Conservation (phyloP, 2,329 filamentous ascomycete species). For the Zasmidium cellare region DNA sequence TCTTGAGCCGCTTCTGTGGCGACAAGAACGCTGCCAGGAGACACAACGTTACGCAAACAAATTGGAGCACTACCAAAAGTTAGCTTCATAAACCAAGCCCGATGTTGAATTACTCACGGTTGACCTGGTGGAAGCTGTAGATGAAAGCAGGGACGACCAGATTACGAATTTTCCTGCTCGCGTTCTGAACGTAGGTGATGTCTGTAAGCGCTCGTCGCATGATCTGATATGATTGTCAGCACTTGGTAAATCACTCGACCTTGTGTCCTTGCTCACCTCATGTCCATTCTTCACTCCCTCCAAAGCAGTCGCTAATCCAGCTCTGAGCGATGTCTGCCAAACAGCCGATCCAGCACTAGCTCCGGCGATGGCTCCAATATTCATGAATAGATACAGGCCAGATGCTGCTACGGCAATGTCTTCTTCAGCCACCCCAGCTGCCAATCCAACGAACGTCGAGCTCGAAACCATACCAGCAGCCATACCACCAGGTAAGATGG, state of each 20-base stretch:
- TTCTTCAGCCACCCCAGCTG: constrained; percentile 45
- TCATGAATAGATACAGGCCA: constrained; percentile 49
- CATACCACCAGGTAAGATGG: constrained; percentile 50
- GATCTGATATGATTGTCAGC: constrained; percentile 34
- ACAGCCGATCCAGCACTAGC: constrained; percentile 41
- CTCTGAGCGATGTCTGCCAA: constrained; percentile 38
- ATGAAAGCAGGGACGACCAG: constrained; percentile 30
- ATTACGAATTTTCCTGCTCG: constrained; percentile 17
- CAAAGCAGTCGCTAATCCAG: constrained; percentile 35
- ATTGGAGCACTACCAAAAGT: not conserved
- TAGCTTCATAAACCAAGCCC: not conserved
- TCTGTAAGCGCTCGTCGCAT: constrained; percentile 42
- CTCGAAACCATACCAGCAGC: constrained; percentile 50
- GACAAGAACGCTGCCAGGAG: constrained; percentile 7
- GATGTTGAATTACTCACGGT: constrained; percentile 20
- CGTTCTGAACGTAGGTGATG: constrained; percentile 40
- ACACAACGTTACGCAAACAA: not conserved
- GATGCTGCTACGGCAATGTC: constrained; percentile 54
- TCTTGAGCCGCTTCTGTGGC: constrained; percentile 1
- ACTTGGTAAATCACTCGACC: not conserved
- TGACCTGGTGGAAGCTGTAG: constrained; percentile 27
- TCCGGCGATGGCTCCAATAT: constrained; percentile 44
- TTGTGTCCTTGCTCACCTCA: constrained; percentile 19
- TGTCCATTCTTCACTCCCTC: constrained; percentile 30
- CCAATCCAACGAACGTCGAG: constrained; percentile 52